Percentiles rank a stretch among this genome's conserved stretches.
Evolutionary conservation across 202 grass and related monocot species (phyloP).

Genomic region (Hordeum pubiflorum): DNA sequence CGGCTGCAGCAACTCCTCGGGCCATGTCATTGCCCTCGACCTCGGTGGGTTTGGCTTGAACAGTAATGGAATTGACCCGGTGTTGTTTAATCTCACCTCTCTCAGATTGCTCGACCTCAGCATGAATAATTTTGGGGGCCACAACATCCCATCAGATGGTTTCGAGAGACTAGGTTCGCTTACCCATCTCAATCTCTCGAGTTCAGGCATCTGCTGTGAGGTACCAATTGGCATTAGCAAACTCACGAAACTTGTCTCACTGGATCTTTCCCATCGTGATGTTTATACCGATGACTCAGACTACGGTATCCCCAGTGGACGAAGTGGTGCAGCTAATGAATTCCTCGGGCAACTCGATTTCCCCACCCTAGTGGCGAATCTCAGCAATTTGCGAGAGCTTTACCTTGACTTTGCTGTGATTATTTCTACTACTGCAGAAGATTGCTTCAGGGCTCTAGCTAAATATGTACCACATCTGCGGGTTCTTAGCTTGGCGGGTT

Average conservation of each 20-base stretch:
- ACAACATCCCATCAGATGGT: background rate
- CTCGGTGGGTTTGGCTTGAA: background rate
- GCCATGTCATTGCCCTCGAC: background rate
- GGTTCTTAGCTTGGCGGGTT: constrained; percentile 15
- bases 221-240: constrained; percentile 18
- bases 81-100: constrained; percentile 22
- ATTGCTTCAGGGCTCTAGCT: constrained; percentile 1
- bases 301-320: too few relatives aligned
- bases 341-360: background rate
- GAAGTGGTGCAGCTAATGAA: too few relatives aligned
- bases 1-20: background rate
- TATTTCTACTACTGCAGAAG: constrained; percentile 3
- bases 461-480: background rate
- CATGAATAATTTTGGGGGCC: background rate
- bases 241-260: constrained; percentile 14
- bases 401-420: background rate
- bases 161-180: constrained; percentile 10
- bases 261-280: background rate
- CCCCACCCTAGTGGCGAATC: background rate
- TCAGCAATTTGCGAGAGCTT: constrained; percentile 20
- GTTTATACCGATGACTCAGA: background rate
- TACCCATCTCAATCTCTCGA: constrained; percentile 22
- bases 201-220: background rate
- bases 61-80: background rate
- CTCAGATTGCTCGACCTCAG: constrained; percentile 9